A percentile compares a stretch with the other conserved stretches of the same genome.
Evolutionary conservation across 495 filamentous ascomycete species (phyloP).

Genomic region (Aspergillus coremiiformis): DNA sequence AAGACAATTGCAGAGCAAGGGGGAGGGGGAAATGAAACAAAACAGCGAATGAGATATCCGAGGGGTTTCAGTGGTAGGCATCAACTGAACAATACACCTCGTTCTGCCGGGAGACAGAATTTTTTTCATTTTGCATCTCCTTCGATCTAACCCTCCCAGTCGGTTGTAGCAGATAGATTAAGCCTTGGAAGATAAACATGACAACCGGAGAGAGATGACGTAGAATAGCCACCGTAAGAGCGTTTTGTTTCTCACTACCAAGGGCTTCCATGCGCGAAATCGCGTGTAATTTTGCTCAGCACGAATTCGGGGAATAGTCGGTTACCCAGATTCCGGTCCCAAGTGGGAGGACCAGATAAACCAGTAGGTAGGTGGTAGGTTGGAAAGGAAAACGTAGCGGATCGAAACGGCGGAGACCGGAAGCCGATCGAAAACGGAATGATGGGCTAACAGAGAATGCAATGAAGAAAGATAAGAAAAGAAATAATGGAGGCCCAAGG

Average conservation of each 20-base stretch:
- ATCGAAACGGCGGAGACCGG: conserved; percentile 35
- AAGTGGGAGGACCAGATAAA: conserved; percentile 1
- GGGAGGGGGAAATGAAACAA: conserved; percentile 3
- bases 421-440: conserved; percentile 33
- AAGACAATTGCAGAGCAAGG: conserved; percentile 11
- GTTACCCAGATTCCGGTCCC: background rate
- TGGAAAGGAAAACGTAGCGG: conserved; percentile 16
- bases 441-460: conserved; percentile 33
- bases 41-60: conserved; percentile 5
- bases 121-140: conserved; percentile 35
- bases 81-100: conserved; percentile 16
- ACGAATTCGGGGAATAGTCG: background rate
- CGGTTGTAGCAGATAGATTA: conserved; percentile 7
- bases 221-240: conserved; percentile 36
- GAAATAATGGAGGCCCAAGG: conserved; percentile 32
- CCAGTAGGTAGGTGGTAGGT: conserved; percentile 12
- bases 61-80: conserved; percentile 18
- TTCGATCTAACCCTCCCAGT: conserved; percentile 24
- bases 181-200: conserved; percentile 11
- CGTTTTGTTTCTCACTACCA: conserved; percentile 26
- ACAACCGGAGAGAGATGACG: conserved; percentile 23
- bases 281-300: conserved; percentile 12
- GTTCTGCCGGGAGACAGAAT: conserved; percentile 19
- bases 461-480: conserved; percentile 24
- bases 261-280: conserved; percentile 6